These are phyloP conservation scores for Colletotrichum lupini DNA, from an alignment of 2,329 filamentous ascomycete species.

Conservation along the genomic window DNA sequence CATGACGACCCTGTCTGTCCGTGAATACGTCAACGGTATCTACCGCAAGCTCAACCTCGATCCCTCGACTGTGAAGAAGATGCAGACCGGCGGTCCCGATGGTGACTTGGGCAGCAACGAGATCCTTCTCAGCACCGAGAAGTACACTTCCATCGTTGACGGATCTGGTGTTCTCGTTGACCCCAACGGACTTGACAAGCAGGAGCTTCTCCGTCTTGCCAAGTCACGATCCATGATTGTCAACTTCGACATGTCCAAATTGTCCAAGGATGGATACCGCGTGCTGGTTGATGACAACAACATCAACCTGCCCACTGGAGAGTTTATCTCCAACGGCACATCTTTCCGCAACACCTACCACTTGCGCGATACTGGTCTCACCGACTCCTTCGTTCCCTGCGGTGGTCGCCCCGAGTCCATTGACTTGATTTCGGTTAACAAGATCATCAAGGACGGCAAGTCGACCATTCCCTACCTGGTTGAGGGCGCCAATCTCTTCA, in stretches of 20 bases:
- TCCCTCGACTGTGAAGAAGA: slow-evolving; percentile 84
- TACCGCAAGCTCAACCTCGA: slow-evolving; percentile 96
- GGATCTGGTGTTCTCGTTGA: slow-evolving; percentile 95
- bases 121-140: slow-evolving; percentile 95
- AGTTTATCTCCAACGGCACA: slow-evolving; percentile 90
- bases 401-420: slow-evolving; percentile 97
- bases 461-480: slow-evolving; percentile 91
- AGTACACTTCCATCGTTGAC: slow-evolving; percentile 95
- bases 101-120: slow-evolving; percentile 98
- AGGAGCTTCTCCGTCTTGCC: slow-evolving; percentile 86
- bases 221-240: slow-evolving; percentile 90
- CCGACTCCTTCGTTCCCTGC: slow-evolving; percentile 94
- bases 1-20: slow-evolving; percentile 97
- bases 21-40: slow-evolving; percentile 95
- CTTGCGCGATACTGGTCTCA: slow-evolving; percentile 79
- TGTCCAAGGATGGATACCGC: slow-evolving; percentile 89
- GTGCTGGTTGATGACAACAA: slow-evolving; percentile 93
- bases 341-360: slow-evolving; percentile 98
- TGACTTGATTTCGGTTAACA: slow-evolving; percentile 86
- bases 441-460: slow-evolving; percentile 92
- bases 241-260: slow-evolving; percentile 85
- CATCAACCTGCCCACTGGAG: slow-evolving; percentile 86
- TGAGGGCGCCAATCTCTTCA: slow-evolving; percentile 97
- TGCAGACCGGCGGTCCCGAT: slow-evolving; percentile 97
- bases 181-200: slow-evolving; percentile 85